A percentile compares a stretch with the other conserved stretches of the same genome.
Conservation (phyloP, 108 stramenopile species). For the Skeletonema costatum region DNA sequence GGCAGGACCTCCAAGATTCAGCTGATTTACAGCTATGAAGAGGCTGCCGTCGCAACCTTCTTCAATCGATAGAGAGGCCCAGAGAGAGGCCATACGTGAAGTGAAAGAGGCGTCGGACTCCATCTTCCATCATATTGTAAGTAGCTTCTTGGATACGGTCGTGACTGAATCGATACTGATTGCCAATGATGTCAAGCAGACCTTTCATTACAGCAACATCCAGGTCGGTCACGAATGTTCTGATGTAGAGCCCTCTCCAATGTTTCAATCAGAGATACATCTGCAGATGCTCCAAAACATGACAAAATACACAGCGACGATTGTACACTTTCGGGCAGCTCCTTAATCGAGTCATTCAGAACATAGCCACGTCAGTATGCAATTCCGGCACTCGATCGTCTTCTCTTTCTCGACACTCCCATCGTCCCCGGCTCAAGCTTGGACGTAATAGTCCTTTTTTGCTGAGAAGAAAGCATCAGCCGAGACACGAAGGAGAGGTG, state of each 20-base stretch:
- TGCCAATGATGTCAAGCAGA: background rate
- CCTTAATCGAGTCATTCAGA: background rate
- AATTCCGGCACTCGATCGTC: conserved; percentile 5
- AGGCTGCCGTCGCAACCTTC: background rate
- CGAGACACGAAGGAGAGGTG: conserved; percentile 9
- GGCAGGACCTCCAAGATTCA: background rate
- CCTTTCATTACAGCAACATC: conserved; percentile 4
- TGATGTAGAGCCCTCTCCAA: conserved; percentile 1
- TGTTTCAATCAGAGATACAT: background rate
- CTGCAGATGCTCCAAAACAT: conserved; percentile 5
- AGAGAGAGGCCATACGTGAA: conserved; percentile 10
- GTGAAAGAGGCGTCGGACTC: background rate
- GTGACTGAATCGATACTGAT: background rate
- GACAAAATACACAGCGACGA: conserved; percentile 5
- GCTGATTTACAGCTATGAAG: conserved; percentile 9
- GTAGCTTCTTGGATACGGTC: conserved; percentile 4
- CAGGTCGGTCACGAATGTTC: background rate
- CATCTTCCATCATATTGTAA: background rate
- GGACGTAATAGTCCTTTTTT: conserved; percentile 7
- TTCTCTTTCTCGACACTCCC: conserved; percentile 15
- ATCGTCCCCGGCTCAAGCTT: background rate
- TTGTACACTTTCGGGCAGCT: background rate
- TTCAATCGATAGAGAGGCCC: background rate
- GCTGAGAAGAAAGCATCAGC: conserved; percentile 8
- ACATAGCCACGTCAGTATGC: conserved; percentile 11